Evolutionary conservation across 2,329 filamentous ascomycete genomes (phyloP).

Genomic region (Bisporella sp.): DNA sequence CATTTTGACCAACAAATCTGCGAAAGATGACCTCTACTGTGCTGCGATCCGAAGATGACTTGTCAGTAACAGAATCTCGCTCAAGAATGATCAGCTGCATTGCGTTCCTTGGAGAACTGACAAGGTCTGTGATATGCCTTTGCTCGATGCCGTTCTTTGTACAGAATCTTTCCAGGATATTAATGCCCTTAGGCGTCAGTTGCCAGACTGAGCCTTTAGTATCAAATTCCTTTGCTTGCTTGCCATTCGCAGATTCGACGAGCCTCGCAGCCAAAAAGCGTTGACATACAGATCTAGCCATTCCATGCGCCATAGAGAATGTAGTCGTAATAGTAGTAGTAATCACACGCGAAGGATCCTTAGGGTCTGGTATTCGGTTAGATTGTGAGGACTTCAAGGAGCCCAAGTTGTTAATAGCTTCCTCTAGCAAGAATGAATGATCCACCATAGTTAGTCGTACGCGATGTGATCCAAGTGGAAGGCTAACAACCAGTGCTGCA

Average conservation of each 20-base stretch:
- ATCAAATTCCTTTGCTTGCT: conserved; percentile 70
- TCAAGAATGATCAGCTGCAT: conserved; percentile 89
- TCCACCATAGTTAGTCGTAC: conserved; percentile 87
- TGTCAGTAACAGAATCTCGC: conserved; percentile 76
- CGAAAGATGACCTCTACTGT: conserved; percentile 94
- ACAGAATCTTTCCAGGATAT: conserved; percentile 86
- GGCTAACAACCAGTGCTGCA: conserved; percentile 88
- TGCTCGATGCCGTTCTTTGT: conserved; percentile 92
- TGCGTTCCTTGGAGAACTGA: conserved; percentile 66
- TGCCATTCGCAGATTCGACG: conserved; percentile 89
- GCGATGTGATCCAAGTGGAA: conserved; percentile 82
- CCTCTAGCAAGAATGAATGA: conserved; percentile 92
- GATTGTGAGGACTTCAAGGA: conserved; percentile 98
- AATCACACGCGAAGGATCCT: conserved; percentile 90
- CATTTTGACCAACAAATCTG: conserved; percentile 76
- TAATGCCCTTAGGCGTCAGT: conserved; percentile 88
- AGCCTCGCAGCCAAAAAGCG: conserved; percentile 91
- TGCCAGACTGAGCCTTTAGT: conserved; percentile 94
- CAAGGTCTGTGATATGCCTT: conserved; percentile 79
- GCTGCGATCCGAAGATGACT: conserved; percentile 78
- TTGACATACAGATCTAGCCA: conserved; percentile 93
- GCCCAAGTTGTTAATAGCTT: conserved; percentile 95
- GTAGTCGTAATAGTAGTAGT: conserved; percentile 98
- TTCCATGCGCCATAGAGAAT: conserved; percentile 98
- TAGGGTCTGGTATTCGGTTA: conserved; percentile 97